Evolutionary conservation across 345 rosid genomes (phyloP), one percentile per base, ranked within the genome.

Genomic region (Gossypium australe): DNA sequence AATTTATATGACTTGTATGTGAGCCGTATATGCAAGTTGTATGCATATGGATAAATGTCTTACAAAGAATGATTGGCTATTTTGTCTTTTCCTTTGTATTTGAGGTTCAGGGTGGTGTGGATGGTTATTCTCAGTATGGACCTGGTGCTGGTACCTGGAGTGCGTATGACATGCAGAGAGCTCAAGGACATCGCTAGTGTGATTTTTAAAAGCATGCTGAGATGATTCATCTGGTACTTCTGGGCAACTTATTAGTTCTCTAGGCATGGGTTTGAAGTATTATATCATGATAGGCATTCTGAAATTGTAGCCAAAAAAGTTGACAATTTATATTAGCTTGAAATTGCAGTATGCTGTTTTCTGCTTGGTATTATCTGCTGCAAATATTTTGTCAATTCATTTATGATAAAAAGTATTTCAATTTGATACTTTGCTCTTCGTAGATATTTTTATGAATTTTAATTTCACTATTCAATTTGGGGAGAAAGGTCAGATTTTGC

Each of bases 91-190:
- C 20, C 7, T 49, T 34, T 53, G 14, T 63, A 78, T 74, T 80
- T 76, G 85, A 89, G 92, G 86, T 79, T 71, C 97, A 83, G 51
- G 82, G 82, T 68, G 88, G 90, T 63, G 81, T 81, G 69, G 97
- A 85, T 84, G 88, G 83, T 78, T 94, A 85, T 79, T 86, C 93
- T 68, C 94, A 88, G 29, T 94, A 86, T 78, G 98, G 91, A 85
- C 87, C 76, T 48, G 90, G 80, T 74, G 84, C 93, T 80, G 85
- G 84, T 69, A 80, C 91, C 75, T 86, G 91, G 88, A 90, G 85
- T 82, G 88, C 86, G 72, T 89, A 88, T 78, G 93, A 90, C 78
- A 78, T 80, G 78, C 93, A 88, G 72, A 87, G 89, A 75, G 82
- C 88, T 76, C 96, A 85, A 81, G 92, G 97, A 56, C 94, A 85